Evolutionary conservation across 2,329 filamentous ascomycete genomes (phyloP).

Genomic region (Fusarium sarcochroum): DNA sequence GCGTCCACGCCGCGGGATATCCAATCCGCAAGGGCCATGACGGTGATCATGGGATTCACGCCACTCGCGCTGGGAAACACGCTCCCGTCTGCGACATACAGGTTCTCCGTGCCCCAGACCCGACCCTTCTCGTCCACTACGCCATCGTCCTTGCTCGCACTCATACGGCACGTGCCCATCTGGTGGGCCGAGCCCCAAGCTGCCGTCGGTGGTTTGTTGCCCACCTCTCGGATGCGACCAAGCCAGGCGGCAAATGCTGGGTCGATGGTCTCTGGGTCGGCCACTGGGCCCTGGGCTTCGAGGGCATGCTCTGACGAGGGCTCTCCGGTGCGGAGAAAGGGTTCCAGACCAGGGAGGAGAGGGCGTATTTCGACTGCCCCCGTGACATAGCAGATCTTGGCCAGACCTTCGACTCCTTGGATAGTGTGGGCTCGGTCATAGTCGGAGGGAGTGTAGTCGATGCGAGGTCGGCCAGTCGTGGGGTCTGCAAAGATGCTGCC

Average conservation of each 20-base stretch:
- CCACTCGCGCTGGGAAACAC: conserved; percentile 83
- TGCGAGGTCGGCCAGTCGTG: conserved; percentile 70
- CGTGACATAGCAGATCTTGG: conserved; percentile 82
- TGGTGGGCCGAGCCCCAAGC: conserved; percentile 82
- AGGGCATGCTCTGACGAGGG: conserved; percentile 36
- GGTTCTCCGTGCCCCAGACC: conserved; percentile 75
- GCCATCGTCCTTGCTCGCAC: conserved; percentile 63
- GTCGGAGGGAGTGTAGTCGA: conserved; percentile 79
- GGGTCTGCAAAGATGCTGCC: conserved; percentile 83
- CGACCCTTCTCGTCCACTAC: conserved; percentile 71
- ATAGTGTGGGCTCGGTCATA: conserved; percentile 81
- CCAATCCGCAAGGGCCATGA: conserved; percentile 78
- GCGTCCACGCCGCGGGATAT: conserved; percentile 70
- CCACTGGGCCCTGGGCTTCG: conserved; percentile 34
- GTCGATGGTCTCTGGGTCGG: conserved; percentile 67
- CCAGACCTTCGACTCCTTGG: conserved; percentile 78
- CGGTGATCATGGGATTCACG: conserved; percentile 86
- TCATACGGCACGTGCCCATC: conserved; percentile 85
- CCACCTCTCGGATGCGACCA: conserved; percentile 60
- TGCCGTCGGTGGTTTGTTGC: conserved; percentile 65
- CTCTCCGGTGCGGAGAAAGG: conserved; percentile 65
- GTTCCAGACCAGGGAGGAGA: conserved; percentile 70
- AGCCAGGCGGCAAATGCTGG: conserved; percentile 74
- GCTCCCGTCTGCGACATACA: conserved; percentile 82
- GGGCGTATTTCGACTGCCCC: conserved; percentile 86